A percentile compares a stretch with the other conserved stretches of the same genome.
Evolutionary conservation across 306 rosid genomes (phyloP).

Genomic region (Cucurbita argyrosperma): DNA sequence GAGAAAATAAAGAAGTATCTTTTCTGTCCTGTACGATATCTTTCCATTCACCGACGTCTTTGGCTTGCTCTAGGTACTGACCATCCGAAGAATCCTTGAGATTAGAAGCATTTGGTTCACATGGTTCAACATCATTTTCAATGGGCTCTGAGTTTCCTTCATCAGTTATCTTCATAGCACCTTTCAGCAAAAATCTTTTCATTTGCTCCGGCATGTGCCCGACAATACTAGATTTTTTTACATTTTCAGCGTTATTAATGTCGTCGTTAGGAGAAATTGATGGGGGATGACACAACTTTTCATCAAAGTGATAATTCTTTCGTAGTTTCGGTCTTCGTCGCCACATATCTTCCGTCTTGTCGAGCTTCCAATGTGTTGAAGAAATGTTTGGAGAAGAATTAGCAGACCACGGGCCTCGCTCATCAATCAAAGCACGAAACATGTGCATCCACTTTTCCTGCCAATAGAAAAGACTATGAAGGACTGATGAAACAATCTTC

Average conservation of each 20-base stretch:
- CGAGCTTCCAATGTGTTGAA: conserved; percentile 79
- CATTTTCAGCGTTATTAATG: conserved; percentile 29
- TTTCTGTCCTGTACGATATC: conserved; percentile 49
- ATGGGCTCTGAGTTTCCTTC: conserved; percentile 54
- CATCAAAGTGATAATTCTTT: conserved; percentile 85
- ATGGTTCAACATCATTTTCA: conserved; percentile 40
- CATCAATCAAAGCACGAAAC: conserved; percentile 90
- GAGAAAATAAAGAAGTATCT: conserved; percentile 39
- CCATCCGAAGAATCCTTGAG: conserved; percentile 40
- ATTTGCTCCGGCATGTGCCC: conserved; percentile 90
- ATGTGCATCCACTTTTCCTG: conserved; percentile 98
- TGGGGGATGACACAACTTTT: conserved; percentile 64
- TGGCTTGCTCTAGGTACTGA: conserved; percentile 38
- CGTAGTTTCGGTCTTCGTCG: conserved; percentile 79
- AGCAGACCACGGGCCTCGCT: conserved; percentile 98
- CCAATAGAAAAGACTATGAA: conserved; percentile 15
- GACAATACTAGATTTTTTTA: conserved; percentile 48
- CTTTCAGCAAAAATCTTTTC: conserved; percentile 78
- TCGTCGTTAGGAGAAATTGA: conserved; percentile 29
- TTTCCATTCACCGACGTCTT: conserved; percentile 44
- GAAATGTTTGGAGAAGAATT: conserved; percentile 63
- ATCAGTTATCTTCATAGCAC: conserved; percentile 70
- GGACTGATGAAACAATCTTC: conserved; percentile 2
- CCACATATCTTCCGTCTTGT: conserved; percentile 85
- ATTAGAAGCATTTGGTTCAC: conserved; percentile 32